These are phyloP conservation scores for Mycena amicta DNA, from an alignment of 768 basidiomycete species.

Conservation along the genomic window DNA sequence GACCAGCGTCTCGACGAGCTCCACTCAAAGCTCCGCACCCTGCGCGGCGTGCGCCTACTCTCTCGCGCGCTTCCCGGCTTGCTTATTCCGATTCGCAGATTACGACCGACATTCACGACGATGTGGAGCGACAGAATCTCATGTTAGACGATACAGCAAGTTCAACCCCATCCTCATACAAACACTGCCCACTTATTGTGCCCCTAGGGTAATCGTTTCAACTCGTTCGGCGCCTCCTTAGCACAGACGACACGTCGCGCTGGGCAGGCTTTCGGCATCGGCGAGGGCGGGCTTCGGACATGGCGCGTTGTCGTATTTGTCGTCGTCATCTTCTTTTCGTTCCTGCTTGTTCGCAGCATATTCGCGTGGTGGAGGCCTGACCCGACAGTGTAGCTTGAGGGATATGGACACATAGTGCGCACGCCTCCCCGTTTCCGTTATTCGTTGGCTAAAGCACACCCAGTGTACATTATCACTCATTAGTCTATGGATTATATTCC, in stretches of 20 bases:
- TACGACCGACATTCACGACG: conserved; percentile 85
- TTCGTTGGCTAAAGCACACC: too few species aligned
- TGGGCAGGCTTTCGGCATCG: conserved; percentile 73
- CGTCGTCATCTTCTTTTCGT: conserved; percentile 52
- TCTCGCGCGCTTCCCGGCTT: neutral
- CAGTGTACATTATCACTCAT: too few species aligned
- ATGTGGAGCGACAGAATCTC: conserved; percentile 81
- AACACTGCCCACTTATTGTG: too few species aligned
- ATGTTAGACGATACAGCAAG: conserved; percentile 77
- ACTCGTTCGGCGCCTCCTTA: conserved; percentile 62
- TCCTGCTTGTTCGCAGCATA: conserved; percentile 60
- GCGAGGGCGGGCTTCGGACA: conserved; percentile 65
- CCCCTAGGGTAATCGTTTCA: conserved; percentile 66
- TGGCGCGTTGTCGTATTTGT: conserved; percentile 68
- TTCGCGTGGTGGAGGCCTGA: conserved; percentile 55
- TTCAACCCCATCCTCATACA: too few species aligned
- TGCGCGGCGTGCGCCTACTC: conserved; percentile 65
- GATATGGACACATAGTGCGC: too few species aligned
- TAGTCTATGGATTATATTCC: too few species aligned
- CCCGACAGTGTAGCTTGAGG: too few species aligned
- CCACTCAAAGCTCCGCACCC: conserved; percentile 79
- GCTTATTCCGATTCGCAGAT: conserved; percentile 47
- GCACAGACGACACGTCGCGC: conserved; percentile 70
- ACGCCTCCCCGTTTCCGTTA: too few species aligned
- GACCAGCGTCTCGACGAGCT: conserved; percentile 83